A percentile compares a stretch with the other conserved stretches of the same genome.
Evolutionary conservation across 768 basidiomycete species (phyloP).

Genomic region (Hygrophoropsis aurantiaca): DNA sequence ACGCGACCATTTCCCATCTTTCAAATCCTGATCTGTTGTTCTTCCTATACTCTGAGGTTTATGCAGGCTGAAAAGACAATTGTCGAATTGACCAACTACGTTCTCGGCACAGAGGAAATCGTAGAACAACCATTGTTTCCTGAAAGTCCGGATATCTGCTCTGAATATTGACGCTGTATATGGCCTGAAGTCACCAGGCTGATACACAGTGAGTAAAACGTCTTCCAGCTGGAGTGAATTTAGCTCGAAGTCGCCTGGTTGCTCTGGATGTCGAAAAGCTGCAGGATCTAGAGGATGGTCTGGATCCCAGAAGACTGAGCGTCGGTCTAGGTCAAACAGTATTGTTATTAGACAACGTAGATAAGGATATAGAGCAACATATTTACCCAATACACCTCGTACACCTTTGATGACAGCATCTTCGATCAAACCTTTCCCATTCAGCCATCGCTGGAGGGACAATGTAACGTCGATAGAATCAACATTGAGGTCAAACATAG

Average conservation of each 20-base stretch:
- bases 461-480: slow-evolving; percentile 96
- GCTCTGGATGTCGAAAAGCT: slow-evolving; percentile 69
- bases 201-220: slow-evolving; percentile 90
- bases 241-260: slow-evolving; percentile 88
- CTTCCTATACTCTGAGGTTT: slow-evolving; percentile 94
- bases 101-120: slow-evolving; percentile 90
- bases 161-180: slow-evolving; percentile 92
- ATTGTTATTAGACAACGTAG: not conserved
- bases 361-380: not conserved
- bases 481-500: slow-evolving; percentile 90
- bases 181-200: slow-evolving; percentile 90
- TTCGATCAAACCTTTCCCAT: slow-evolving; percentile 90
- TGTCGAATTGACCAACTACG: slow-evolving; percentile 96
- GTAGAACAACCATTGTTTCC: slow-evolving; percentile 95
- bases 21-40: slow-evolving; percentile 81
- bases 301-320: slow-evolving; percentile 83
- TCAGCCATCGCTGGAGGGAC: slow-evolving; percentile 88
- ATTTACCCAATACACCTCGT: slow-evolving; percentile 84
- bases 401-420: slow-evolving; percentile 94
- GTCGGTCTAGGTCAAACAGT: slow-evolving; percentile 61
- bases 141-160: slow-evolving; percentile 78
- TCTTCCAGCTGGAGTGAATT: slow-evolving; percentile 90
- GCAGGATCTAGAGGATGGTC: slow-evolving; percentile 80
- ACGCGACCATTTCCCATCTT: slow-evolving; percentile 80
- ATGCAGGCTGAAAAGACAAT: slow-evolving; percentile 95